These are phyloP conservation scores for Nicotiana paniculata DNA, from an alignment of 257 asterid genomes.

Conservation along the genomic window DNA sequence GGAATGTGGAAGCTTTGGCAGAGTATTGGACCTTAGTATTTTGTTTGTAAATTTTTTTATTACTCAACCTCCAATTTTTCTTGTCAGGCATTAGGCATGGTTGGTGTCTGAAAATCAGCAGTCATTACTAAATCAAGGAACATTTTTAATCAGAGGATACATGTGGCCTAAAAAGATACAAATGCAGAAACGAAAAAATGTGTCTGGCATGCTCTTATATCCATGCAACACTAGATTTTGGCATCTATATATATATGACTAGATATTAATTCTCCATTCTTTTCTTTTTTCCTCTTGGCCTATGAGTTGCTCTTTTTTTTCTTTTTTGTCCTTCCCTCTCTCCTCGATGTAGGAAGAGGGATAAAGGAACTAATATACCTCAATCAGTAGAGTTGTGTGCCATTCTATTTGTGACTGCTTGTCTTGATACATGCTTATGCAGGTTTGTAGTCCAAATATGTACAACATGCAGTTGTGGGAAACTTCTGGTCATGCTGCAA, in stretches of 20 bases:
- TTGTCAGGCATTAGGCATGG: not conserved
- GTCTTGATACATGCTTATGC: conserved; percentile 12
- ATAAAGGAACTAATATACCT: not conserved
- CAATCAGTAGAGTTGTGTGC: not conserved
- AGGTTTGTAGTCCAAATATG: conserved; percentile 95
- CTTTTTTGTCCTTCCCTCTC: not conserved
- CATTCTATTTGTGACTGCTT: conserved; percentile 8
- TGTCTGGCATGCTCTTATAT: not conserved
- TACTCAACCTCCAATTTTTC: not conserved
- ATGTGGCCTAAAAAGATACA: not conserved
- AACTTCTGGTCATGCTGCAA: conserved; percentile 99
- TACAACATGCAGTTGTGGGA: conserved; percentile 98
- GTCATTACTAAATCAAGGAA: not conserved
- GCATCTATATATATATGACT: not conserved
- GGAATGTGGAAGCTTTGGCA: not conserved
- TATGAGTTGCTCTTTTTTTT: not conserved
- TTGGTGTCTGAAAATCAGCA: not conserved
- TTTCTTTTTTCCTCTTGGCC: not conserved
- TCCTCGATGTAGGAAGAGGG: not conserved
- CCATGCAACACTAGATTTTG: not conserved
- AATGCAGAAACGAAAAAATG: not conserved
- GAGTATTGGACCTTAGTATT: not conserved
- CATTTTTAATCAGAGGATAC: not conserved
- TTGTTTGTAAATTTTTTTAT: not conserved
- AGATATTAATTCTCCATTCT: not conserved